phyloP scores from a whole-genome alignment of 2,329 filamentous ascomycete genomes.

The Pyrenochaeta sp. region DNA sequence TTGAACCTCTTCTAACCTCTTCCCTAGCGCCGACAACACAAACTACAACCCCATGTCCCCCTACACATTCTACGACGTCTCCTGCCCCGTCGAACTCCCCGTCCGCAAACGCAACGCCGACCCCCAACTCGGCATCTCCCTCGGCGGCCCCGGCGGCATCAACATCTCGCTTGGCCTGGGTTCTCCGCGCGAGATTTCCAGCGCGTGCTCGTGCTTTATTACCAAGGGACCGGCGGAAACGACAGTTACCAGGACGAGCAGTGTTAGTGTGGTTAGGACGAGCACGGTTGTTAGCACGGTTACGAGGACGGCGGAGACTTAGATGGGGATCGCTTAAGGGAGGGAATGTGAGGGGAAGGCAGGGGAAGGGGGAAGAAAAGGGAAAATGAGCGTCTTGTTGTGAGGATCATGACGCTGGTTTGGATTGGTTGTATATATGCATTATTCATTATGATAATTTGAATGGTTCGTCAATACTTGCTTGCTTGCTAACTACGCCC shows the following conservation, averaged over 20 bases:
- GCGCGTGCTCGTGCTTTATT: conserved; percentile 45
- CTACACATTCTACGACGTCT: conserved; percentile 44
- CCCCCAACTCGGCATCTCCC: conserved; percentile 22
- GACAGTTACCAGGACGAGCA: conserved; percentile 35
- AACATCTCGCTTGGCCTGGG: conserved; percentile 38
- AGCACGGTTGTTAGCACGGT: conserved; percentile 28
- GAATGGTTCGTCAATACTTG: too few relatives aligned
- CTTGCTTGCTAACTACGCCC: too few relatives aligned
- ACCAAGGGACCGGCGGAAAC: conserved; percentile 32
- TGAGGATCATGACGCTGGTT: background rate
- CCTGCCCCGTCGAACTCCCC: conserved; percentile 39
- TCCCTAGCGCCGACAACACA: conserved; percentile 35
- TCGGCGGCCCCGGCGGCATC: conserved; percentile 18
- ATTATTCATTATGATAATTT: too few relatives aligned
- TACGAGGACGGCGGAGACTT: conserved; percentile 12
- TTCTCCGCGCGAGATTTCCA: conserved; percentile 24
- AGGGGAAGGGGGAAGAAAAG: background rate
- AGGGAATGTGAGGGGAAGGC: too few relatives aligned
- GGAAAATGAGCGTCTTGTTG: background rate
- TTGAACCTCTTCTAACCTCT: background rate
- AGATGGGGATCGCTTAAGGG: too few relatives aligned
- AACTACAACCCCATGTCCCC: conserved; percentile 46
- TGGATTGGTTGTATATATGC: too few relatives aligned
- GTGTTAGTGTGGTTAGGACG: conserved; percentile 25
- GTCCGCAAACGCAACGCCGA: conserved; percentile 31